phyloP scores from a whole-genome alignment of 2,329 filamentous ascomycete genomes.

The Verticillium nubilum region DNA sequence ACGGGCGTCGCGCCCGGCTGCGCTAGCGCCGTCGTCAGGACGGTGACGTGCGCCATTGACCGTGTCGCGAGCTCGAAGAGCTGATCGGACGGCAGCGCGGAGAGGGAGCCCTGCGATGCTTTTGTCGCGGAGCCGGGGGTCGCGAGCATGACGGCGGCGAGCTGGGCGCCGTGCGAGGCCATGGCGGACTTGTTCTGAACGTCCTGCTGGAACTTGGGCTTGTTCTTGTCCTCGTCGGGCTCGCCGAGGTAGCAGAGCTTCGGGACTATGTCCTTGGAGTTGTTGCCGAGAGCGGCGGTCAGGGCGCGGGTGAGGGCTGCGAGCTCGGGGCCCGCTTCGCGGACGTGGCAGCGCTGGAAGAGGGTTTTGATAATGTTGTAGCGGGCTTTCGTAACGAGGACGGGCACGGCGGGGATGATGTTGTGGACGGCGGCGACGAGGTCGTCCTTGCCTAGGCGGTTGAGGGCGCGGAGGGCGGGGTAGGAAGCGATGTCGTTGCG shows the following conservation, averaged over 20 bases:
- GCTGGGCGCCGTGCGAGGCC: constrained; percentile 68
- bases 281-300: constrained; percentile 39
- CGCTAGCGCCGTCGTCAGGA: constrained; percentile 45
- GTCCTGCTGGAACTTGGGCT: constrained; percentile 28
- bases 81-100: constrained; percentile 49
- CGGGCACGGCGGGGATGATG: constrained; percentile 67
- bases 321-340: constrained; percentile 52
- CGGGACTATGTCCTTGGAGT: constrained; percentile 41
- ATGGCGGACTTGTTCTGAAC: constrained; percentile 53
- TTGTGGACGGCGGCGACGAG: constrained; percentile 66
- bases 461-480: constrained; percentile 75
- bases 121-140: constrained; percentile 64
- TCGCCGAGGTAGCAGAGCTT: constrained; percentile 42
- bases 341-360: constrained; percentile 74
- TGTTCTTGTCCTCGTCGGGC: constrained; percentile 17
- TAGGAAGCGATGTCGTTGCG: constrained; percentile 90
- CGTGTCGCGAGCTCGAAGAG: constrained; percentile 60
- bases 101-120: constrained; percentile 68
- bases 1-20: constrained; percentile 38
- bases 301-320: constrained; percentile 41
- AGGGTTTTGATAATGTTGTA: constrained; percentile 75
- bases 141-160: constrained; percentile 73
- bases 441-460: constrained; percentile 82
- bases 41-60: constrained; percentile 40
- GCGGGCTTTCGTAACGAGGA: constrained; percentile 68